phyloP scores from a whole-genome alignment of 108 stramenopile genomes.

The Stephanodiscus minutulus region DNA sequence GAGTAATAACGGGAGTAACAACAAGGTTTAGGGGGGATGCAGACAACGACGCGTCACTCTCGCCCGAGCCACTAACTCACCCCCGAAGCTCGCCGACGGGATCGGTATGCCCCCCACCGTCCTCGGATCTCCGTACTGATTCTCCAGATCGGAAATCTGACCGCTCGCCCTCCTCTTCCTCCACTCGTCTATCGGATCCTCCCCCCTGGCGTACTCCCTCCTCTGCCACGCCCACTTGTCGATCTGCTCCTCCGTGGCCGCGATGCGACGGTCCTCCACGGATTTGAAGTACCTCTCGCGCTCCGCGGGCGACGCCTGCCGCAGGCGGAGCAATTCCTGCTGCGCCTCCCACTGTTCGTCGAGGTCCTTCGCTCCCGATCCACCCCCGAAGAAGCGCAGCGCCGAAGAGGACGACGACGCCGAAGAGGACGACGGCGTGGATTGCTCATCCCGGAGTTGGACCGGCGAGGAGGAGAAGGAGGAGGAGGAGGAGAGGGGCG shows the following conservation, averaged over 20 bases:
- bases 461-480: background rate
- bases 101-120: conserved; percentile 88
- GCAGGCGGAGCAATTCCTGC: conserved; percentile 71
- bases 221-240: conserved; percentile 91
- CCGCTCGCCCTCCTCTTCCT: conserved; percentile 76
- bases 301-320: conserved; percentile 61
- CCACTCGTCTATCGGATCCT: conserved; percentile 89
- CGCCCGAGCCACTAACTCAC: too few species aligned
- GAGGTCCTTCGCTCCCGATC: conserved; percentile 46
- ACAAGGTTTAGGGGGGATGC: too few species aligned
- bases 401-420: background rate
- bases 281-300: conserved; percentile 79
- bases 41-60: too few species aligned
- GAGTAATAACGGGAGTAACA: too few species aligned
- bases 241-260: conserved; percentile 71
- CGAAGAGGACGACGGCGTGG: background rate
- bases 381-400: conserved; percentile 13
- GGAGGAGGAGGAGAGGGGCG: background rate
- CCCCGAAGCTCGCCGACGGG: conserved; percentile 81
- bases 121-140: conserved; percentile 86
- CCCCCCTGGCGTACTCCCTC: conserved; percentile 77
- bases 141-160: conserved; percentile 78
- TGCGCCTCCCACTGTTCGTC: conserved; percentile 70
- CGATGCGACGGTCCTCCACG: conserved; percentile 63
- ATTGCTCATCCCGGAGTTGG: background rate